Conservation (phyloP, 108 stramenopile genomes). For the Fragilaria crotonensis region DNA sequence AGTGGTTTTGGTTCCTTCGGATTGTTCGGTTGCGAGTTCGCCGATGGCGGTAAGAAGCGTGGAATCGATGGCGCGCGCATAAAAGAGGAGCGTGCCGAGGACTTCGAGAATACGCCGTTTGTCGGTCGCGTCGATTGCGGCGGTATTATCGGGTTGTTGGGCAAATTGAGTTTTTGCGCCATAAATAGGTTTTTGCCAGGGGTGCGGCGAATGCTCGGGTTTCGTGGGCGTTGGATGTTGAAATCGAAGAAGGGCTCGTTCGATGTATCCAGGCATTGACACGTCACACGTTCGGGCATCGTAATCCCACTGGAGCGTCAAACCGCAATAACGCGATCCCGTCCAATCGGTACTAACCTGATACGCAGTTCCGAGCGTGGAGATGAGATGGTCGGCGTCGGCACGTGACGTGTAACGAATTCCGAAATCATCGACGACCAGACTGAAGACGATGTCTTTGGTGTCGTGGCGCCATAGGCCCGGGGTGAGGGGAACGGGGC, state of each 20-base stretch:
- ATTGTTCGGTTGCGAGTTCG: too few relatives aligned
- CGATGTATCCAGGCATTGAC: background rate
- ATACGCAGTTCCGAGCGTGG: too few relatives aligned
- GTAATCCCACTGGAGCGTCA: slow-evolving; percentile 26
- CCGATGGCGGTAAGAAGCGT: too few relatives aligned
- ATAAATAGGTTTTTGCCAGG: too few relatives aligned
- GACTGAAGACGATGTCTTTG: too few relatives aligned
- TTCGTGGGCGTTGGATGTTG: too few relatives aligned
- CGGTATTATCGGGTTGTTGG: slow-evolving; percentile 4
- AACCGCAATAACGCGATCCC: slow-evolving; percentile 21
- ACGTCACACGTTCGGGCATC: too few relatives aligned
- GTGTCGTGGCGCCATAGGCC: slow-evolving; percentile 13
- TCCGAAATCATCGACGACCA: slow-evolving; percentile 36
- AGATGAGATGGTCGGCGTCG: too few relatives aligned
- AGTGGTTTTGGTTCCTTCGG: too few relatives aligned
- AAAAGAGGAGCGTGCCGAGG: too few relatives aligned
- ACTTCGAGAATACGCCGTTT: too few relatives aligned
- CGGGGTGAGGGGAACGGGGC: slow-evolving; percentile 1
- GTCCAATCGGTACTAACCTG: slow-evolving; percentile 11
- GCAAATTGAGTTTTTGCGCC: slow-evolving; percentile 2
- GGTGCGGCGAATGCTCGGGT: slow-evolving; percentile 1
- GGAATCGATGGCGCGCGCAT: background rate
- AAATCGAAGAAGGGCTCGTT: background rate
- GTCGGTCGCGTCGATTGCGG: slow-evolving; percentile 10
- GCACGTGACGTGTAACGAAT: slow-evolving; percentile 11